Percentiles rank a stretch among this genome's conserved stretches.
Evolutionary conservation across 805 yeast species (phyloP).

Genomic region (Kazachstania taianensis): DNA sequence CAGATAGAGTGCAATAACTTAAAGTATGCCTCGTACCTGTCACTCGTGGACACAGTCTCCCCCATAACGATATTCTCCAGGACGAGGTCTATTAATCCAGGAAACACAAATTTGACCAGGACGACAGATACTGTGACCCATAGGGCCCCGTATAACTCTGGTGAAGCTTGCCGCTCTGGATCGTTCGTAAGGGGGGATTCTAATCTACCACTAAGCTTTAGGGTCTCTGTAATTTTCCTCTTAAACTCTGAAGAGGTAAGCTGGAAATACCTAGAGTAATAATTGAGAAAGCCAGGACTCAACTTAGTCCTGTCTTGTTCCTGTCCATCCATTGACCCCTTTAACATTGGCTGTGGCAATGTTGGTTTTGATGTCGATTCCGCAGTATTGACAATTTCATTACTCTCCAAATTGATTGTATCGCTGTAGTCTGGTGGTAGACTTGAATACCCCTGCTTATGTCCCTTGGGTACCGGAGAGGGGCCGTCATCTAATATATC

Average conservation of each 20-base stretch:
- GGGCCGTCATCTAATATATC: neutral
- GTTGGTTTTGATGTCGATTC: slow-evolving; percentile 4
- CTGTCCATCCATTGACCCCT: too few relatives aligned
- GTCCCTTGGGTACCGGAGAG: neutral
- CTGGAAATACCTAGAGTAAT: slow-evolving; percentile 19
- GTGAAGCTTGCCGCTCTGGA: slow-evolving; percentile 6
- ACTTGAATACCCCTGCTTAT: neutral
- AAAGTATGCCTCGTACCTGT: slow-evolving; percentile 50
- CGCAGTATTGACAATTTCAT: neutral
- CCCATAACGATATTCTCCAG: slow-evolving; percentile 41
- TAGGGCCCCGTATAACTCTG: slow-evolving; percentile 76
- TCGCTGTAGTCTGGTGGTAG: slow-evolving; percentile 8
- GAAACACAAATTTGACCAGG: slow-evolving; percentile 52
- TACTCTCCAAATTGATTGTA: slow-evolving; percentile 1
- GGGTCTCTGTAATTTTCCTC: slow-evolving; percentile 7
- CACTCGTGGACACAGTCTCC: slow-evolving; percentile 27
- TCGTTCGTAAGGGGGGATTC: slow-evolving; percentile 14
- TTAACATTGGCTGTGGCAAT: too few relatives aligned
- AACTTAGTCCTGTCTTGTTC: slow-evolving; percentile 4
- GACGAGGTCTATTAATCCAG: slow-evolving; percentile 59
- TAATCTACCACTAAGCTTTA: slow-evolving; percentile 12
- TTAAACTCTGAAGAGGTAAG: slow-evolving; percentile 10
- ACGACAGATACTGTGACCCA: slow-evolving; percentile 86
- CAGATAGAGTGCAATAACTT: slow-evolving; percentile 58
- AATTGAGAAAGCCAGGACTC: slow-evolving; percentile 20